These are phyloP conservation scores for Plectosphaerella sp. DNA, from an alignment of 2,329 filamentous ascomycete genomes.

Conservation along the genomic window DNA sequence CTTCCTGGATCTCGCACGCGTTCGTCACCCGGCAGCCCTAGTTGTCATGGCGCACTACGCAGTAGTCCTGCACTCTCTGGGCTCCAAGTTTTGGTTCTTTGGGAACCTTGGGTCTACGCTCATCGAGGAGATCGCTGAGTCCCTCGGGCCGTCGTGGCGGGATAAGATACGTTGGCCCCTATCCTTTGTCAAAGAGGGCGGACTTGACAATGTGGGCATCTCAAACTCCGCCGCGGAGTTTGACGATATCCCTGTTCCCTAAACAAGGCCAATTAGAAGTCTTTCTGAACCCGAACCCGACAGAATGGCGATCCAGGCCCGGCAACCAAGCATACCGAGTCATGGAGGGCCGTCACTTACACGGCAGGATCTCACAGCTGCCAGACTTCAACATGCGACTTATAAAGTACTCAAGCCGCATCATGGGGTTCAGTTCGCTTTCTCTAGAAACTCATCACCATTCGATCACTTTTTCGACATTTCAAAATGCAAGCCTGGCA, in stretches of 20 bases:
- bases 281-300: background rate
- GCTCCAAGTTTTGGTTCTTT: conserved; percentile 9
- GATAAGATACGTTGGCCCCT: background rate
- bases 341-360: too few species aligned
- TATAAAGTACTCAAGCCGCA: too few species aligned
- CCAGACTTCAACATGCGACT: background rate
- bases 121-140: background rate
- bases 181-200: background rate
- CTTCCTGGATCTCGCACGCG: conserved; percentile 10
- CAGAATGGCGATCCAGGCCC: background rate
- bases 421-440: too few species aligned
- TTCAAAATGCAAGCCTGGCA: conserved; percentile 5
- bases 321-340: background rate
- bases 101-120: background rate
- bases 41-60: conserved; percentile 13
- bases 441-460: too few species aligned
- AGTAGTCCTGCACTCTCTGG: conserved; percentile 9
- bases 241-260: background rate
- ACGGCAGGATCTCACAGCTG: too few species aligned
- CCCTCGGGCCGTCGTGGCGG: background rate
- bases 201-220: too few species aligned
- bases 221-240: background rate
- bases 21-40: conserved; percentile 8
- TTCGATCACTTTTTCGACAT: background rate
- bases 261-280: background rate